Conservation (phyloP, 2,329 filamentous ascomycete genomes). For the Fusarium papillatum region DNA sequence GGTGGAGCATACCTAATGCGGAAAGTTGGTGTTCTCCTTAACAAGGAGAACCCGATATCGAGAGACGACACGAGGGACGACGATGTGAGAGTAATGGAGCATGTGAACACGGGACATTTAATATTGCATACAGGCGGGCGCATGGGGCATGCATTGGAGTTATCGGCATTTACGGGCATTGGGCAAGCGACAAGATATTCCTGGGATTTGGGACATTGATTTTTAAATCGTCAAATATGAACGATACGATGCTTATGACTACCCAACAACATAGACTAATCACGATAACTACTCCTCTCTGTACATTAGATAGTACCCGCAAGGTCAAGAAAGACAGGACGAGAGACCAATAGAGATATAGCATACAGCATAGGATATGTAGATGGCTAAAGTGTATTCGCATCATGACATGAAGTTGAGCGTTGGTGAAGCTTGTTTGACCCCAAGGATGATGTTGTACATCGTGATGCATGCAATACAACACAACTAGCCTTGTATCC, state of each 20-base stretch:
- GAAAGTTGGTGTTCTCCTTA: constrained; percentile 15
- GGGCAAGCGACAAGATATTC: not conserved
- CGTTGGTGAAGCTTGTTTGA: not conserved
- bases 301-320: constrained; percentile 1
- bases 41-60: not conserved
- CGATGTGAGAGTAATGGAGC: constrained; percentile 1
- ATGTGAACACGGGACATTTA: constrained; percentile 2
- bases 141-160: not conserved
- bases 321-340: not conserved
- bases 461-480: not conserved
- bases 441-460: not conserved
- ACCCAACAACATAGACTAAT: constrained; percentile 5
- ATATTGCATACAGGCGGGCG: constrained; percentile 1
- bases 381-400: not conserved
- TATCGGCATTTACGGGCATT: not conserved
- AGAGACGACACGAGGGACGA: not conserved
- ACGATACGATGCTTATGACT: constrained; percentile 6
- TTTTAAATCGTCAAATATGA: not conserved
- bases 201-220: not conserved
- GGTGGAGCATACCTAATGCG: constrained; percentile 41
- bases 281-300: constrained; percentile 3
- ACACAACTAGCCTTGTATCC: not conserved
- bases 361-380: not conserved
- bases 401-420: not conserved
- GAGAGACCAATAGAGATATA: not conserved